Evolutionary conservation across 305 asterid species (phyloP).

Genomic region (Fraxinus dipetala): DNA sequence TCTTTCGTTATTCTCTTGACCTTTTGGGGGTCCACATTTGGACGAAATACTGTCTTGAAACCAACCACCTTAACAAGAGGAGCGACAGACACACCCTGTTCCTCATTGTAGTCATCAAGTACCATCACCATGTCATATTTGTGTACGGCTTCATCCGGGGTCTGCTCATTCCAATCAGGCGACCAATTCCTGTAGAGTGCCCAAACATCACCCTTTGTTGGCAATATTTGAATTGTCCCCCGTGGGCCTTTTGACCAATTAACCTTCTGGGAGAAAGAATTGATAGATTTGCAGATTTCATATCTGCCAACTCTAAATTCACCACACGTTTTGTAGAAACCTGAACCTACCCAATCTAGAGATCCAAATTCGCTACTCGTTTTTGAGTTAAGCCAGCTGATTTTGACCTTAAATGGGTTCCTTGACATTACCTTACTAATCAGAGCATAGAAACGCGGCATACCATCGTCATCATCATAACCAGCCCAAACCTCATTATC

Average conservation of each 20-base stretch:
- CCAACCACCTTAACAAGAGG: conserved; percentile 75
- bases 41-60: conserved; percentile 72
- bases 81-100: conserved; percentile 45
- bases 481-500: conserved; percentile 93
- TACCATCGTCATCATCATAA: conserved; percentile 82
- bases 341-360: conserved; percentile 74
- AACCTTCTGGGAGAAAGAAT: conserved; percentile 81
- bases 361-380: conserved; percentile 60
- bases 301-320: conserved; percentile 77
- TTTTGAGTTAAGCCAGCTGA: conserved; percentile 89
- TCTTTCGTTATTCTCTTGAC: conserved; percentile 55
- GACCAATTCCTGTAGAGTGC: conserved; percentile 50
- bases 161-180: conserved; percentile 42
- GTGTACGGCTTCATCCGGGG: conserved; percentile 42
- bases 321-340: conserved; percentile 82
- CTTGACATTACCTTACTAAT: conserved; percentile 60
- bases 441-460: conserved; percentile 94
- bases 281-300: conserved; percentile 54
- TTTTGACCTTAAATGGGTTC: conserved; percentile 69
- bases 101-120: conserved; percentile 41
- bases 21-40: conserved; percentile 43
- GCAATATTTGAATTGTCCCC: conserved; percentile 60
- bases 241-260: conserved; percentile 62
- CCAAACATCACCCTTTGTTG: conserved; percentile 57
- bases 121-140: conserved; percentile 50